These are phyloP conservation scores for Ustilago sp. DNA, from an alignment of 1,284 basidiomycete species.

Conservation along the genomic window DNA sequence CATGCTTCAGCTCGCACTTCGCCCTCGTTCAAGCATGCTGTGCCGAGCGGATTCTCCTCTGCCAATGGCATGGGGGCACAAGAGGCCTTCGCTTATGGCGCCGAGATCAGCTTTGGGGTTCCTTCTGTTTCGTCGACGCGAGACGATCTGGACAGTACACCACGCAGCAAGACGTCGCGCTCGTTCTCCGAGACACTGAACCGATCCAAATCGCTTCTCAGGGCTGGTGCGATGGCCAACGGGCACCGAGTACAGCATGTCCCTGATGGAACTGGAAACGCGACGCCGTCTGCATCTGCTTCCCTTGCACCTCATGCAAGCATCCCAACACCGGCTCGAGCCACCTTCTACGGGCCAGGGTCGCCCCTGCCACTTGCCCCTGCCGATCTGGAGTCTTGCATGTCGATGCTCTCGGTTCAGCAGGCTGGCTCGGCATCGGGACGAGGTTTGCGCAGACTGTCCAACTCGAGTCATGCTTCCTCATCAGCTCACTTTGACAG, in stretches of 20 bases:
- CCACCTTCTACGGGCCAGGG: conserved; percentile 17
- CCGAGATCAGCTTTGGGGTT: conserved; percentile 60
- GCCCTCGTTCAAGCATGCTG: conserved; percentile 50
- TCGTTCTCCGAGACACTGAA: conserved; percentile 58
- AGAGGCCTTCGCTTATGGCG: conserved; percentile 58
- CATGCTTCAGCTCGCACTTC: conserved; percentile 56
- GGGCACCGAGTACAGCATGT: conserved; percentile 8
- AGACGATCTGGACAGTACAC: conserved; percentile 39
- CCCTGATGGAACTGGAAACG: not conserved
- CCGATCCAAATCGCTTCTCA: conserved; percentile 55
- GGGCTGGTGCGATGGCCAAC: conserved; percentile 31
- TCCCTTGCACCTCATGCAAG: conserved; percentile 13
- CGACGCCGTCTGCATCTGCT: conserved; percentile 2
- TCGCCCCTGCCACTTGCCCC: conserved; percentile 20
- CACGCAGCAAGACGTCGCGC: conserved; percentile 47
- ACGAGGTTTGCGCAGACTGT: conserved; percentile 18
- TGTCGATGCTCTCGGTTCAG: conserved; percentile 37
- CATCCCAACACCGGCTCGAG: conserved; percentile 17
- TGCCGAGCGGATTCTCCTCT: conserved; percentile 30
- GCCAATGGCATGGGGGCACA: conserved; percentile 30
- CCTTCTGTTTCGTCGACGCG: conserved; percentile 28
- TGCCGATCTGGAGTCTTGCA: conserved; percentile 36
- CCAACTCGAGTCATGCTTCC: conserved; percentile 37
- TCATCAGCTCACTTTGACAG: conserved; percentile 45
- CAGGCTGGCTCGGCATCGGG: conserved; percentile 13